These are phyloP conservation scores for Apium graveolens DNA, from an alignment of 129 eudicot genomes.

Conservation along the genomic window DNA sequence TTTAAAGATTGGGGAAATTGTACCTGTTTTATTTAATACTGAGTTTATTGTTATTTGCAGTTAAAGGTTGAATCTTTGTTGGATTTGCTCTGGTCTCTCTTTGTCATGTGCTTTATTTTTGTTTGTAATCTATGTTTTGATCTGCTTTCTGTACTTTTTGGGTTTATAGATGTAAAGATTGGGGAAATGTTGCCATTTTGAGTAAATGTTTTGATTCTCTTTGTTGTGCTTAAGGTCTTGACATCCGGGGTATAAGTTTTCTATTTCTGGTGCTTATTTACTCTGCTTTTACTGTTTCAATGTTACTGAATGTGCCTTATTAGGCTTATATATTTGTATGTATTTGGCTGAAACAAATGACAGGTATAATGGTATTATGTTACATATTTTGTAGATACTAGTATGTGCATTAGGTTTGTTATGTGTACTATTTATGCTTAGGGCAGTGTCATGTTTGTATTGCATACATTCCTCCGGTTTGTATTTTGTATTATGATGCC, in stretches of 20 bases:
- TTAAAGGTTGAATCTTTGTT: not conserved
- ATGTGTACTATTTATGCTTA: not conserved
- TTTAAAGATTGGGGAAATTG: not conserved
- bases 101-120: not conserved
- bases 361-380: not conserved
- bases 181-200: not conserved
- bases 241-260: not conserved
- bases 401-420: not conserved
- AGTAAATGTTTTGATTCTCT: not conserved
- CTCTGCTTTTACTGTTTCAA: not conserved
- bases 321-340: not conserved
- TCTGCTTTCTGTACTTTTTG: not conserved
- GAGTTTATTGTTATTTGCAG: not conserved
- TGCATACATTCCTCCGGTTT: not conserved
- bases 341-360: not conserved
- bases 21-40: not conserved
- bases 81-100: not conserved
- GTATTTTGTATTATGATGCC: not conserved
- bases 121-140: not conserved
- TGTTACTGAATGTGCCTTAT: not conserved
- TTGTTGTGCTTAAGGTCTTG: not conserved
- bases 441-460: not conserved
- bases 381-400: not conserved
- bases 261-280: not conserved
- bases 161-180: not conserved